Conservation (phyloP, 2,329 filamentous ascomycete species). For the Diaporthe caulivora region DNA sequence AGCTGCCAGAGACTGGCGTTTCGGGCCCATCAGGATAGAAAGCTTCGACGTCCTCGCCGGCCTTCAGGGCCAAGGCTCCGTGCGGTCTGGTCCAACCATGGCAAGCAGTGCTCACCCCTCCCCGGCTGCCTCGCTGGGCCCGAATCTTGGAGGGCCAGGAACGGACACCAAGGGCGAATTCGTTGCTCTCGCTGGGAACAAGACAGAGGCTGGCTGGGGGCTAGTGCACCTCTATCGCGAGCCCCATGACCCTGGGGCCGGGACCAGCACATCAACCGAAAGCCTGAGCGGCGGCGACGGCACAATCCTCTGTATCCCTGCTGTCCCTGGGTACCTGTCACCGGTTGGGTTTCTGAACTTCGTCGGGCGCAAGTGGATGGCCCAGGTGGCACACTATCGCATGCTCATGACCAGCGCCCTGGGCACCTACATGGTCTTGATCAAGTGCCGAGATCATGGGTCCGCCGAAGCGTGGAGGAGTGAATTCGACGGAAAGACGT, state of each 20-base stretch:
- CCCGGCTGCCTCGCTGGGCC: slow-evolving; percentile 59
- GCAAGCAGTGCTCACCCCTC: slow-evolving; percentile 36
- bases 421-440: slow-evolving; percentile 93
- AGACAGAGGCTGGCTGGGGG: slow-evolving; percentile 89
- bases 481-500: slow-evolving; percentile 92
- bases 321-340: slow-evolving; percentile 93
- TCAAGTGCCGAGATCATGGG: slow-evolving; percentile 87
- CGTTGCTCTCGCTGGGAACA: slow-evolving; percentile 75
- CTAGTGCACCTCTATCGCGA: slow-evolving; percentile 95
- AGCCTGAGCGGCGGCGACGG: slow-evolving; percentile 42
- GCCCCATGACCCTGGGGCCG: slow-evolving; percentile 70
- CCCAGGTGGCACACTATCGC: slow-evolving; percentile 90
- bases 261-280: slow-evolving; percentile 47
- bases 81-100: slow-evolving; percentile 40
- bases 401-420: slow-evolving; percentile 91
- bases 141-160: slow-evolving; percentile 69
- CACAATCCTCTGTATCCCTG: slow-evolving; percentile 91
- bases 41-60: slow-evolving; percentile 77
- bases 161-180: slow-evolving; percentile 87
- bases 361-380: slow-evolving; percentile 87
- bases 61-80: slow-evolving; percentile 50
- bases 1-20: slow-evolving; percentile 80
- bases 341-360: slow-evolving; percentile 92
- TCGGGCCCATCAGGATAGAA: slow-evolving; percentile 82
- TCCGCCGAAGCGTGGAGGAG: slow-evolving; percentile 84